Base-by-base conservation (phyloP, 2,329 filamentous ascomycete genomes). In the Ophiostoma sp. region DNA sequence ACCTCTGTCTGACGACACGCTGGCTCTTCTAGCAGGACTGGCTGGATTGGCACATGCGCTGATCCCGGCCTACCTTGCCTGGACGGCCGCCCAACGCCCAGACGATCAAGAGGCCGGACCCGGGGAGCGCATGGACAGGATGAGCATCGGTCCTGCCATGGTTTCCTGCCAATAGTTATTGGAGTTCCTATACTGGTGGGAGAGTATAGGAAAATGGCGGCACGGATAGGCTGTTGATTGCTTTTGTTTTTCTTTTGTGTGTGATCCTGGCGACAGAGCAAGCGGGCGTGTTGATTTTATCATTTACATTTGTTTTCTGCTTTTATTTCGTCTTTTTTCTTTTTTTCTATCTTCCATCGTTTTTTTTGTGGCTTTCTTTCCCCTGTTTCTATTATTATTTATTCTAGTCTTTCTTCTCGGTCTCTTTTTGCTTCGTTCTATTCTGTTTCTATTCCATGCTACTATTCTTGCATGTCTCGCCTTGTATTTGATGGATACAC, bases 81-180 rank as follows among this genome's bases (percentile, higher is more conserved):
- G 68, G 68, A 69, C 71, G 1, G 68, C 67, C 17, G 71, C 68
- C 13, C 31, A 67, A 35, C 15, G 13, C 4, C 15, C 36, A 52
- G 68, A 64, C 31, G 66, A 70, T 17, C 10, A 67, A 48, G 57
- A 17, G 27, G 4, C 17, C 31, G 13, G 33, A 23, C 35, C 23
- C 7, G 36, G n/a, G 4, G 33, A 65, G 3, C 52, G 52, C 27
- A 13, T 68, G 57, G 52, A 57, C 13, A 33, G 33, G 10, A 27
- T 66, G 23, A 13, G 57, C 31, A 35, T 70, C 31, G 33, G 39
- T 13, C 41, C 69, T 54, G 52, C 67, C 67, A 48, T 70, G 20
- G 65, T 71, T 23, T 44, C 69, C 20, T 70, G 69, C 71, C 67
- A 72, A 68, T 72, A 72, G 71, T 68, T 68, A 60, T 15, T 39